Base-by-base conservation (phyloP, 371 early-diverging fungal genomes). In the Mucor irregularis region DNA sequence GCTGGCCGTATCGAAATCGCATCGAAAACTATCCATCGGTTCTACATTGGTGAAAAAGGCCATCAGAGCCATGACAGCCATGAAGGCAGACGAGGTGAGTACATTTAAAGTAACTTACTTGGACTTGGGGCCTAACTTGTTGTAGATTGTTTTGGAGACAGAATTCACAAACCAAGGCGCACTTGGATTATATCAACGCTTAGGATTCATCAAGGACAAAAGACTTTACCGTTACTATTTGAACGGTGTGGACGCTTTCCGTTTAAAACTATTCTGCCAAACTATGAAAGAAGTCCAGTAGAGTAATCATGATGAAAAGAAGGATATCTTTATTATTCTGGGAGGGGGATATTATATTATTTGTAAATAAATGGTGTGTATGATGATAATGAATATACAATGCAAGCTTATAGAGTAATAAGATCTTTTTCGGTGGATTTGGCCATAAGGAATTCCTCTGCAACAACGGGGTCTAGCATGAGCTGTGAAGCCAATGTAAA, bases 201-300 rank as follows among this genome's bases (percentile, higher is more conserved):
- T 98, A 38, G 98, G 97, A 4, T 98, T 98, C 59, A 82, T 97
- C 34, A 78, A 90, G 50, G 97, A 96, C 51, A 98, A 98, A 73
- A 71, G 95, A 26, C 73, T 97, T 42, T 80, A 83, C 64, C 74
- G 95, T 31, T 97, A 97, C 64, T 98, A 97, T 68, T 71, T 97
- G 40, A 93, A 92, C 51, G 98, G 98, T 0, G 85, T 87, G 5
- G 98, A 96, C 67, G 98, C 98, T 0, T 96, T 87, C 68, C 72
- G 97, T 45, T 68, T 93, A 9, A 93, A 93, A 64, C 65, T 93
- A 17, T 91, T 85, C 66, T 83, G 83, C 49, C 80, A 78, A 48
- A 74, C 74, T 14, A 79, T 79, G 76, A 65, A 71, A 2, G 47
- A 58, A 53, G 40, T n/a, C n/a, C n/a, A n/a, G n/a, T n/a, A n/a